These are phyloP conservation scores for Grosmannia huntii DNA, from an alignment of 2,329 filamentous ascomycete genomes.

Conservation along the genomic window DNA sequence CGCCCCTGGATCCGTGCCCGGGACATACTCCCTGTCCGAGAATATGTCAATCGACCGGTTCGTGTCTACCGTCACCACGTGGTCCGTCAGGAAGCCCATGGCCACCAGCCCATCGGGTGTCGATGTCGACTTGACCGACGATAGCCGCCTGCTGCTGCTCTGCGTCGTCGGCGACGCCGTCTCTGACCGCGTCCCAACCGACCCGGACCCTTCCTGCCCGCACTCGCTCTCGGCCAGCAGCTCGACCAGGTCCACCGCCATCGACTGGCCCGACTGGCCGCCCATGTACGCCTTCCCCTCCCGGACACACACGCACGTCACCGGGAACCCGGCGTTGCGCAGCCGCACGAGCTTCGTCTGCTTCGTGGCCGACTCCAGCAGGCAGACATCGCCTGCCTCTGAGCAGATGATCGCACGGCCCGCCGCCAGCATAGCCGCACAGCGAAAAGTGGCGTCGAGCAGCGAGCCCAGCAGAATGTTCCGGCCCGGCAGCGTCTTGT, in stretches of 20 bases:
- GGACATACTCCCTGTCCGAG: constrained; percentile 29
- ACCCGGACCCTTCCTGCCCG: background rate
- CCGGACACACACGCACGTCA: constrained; percentile 53
- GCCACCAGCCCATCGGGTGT: constrained; percentile 42
- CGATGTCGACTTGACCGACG: background rate
- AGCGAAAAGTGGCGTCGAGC: constrained; percentile 74
- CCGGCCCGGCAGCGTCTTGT: constrained; percentile 67
- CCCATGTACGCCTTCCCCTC: constrained; percentile 52
- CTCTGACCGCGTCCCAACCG: background rate
- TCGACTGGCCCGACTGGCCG: constrained; percentile 50
- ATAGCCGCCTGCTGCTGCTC: constrained; percentile 11
- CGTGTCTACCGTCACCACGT: constrained; percentile 63
- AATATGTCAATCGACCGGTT: constrained; percentile 63
- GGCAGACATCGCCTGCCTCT: constrained; percentile 78
- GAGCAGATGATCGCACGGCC: constrained; percentile 72
- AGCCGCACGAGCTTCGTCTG: constrained; percentile 58
- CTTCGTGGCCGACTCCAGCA: constrained; percentile 65
- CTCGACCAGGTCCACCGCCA: constrained; percentile 36
- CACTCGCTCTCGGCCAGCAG: constrained; percentile 21
- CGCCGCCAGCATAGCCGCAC: constrained; percentile 58
- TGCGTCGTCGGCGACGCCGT: background rate
- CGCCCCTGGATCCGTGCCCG: constrained; percentile 26
- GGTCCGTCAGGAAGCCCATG: constrained; percentile 53
- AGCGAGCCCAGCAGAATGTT: constrained; percentile 77
- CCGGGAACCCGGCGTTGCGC: constrained; percentile 51